phyloP scores from a whole-genome alignment of 208 protist species.

The Lotmaria passim region DNA sequence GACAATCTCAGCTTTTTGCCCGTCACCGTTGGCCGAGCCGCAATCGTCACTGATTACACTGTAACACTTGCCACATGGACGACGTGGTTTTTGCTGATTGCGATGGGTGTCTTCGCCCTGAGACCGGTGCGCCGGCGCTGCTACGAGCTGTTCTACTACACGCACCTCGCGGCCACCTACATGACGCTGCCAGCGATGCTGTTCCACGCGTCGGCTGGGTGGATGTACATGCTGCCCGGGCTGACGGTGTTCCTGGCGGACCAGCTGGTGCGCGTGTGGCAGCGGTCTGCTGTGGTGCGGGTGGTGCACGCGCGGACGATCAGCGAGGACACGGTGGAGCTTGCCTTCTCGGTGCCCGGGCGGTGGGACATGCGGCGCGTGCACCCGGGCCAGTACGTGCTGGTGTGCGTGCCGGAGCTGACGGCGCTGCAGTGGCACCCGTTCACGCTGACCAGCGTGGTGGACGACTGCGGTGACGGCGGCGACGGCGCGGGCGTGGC shows the following conservation, averaged over 20 bases:
- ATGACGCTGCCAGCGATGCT: conserved; percentile 55
- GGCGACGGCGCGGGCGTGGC: neutral
- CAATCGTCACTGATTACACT: conserved; percentile 43
- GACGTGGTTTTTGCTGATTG: conserved; percentile 47
- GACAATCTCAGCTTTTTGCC: conserved; percentile 37
- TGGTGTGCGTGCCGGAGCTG: conserved; percentile 61
- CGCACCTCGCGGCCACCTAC: conserved; percentile 56
- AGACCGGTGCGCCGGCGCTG: conserved; percentile 47
- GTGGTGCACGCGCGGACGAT: conserved; percentile 28
- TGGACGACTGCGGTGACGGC: conserved; percentile 18
- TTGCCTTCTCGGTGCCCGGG: conserved; percentile 28
- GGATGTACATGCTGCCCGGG: conserved; percentile 67
- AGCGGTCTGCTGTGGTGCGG: conserved; percentile 30
- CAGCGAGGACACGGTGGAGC: conserved; percentile 29
- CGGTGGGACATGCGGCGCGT: conserved; percentile 14
- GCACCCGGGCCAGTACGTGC: conserved; percentile 50
- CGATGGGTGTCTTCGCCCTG: conserved; percentile 55
- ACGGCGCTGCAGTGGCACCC: conserved; percentile 75
- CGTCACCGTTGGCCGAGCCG: conserved; percentile 15
- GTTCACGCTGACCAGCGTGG: conserved; percentile 50
- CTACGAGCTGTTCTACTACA: conserved; percentile 80
- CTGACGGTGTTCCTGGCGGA: conserved; percentile 61
- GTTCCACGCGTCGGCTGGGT: conserved; percentile 55
- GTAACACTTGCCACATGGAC: conserved; percentile 44
- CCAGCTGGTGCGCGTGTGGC: conserved; percentile 51